phyloP scores from a whole-genome alignment of 352 stramenopile species.

The Phytophthora ramorum region DNA sequence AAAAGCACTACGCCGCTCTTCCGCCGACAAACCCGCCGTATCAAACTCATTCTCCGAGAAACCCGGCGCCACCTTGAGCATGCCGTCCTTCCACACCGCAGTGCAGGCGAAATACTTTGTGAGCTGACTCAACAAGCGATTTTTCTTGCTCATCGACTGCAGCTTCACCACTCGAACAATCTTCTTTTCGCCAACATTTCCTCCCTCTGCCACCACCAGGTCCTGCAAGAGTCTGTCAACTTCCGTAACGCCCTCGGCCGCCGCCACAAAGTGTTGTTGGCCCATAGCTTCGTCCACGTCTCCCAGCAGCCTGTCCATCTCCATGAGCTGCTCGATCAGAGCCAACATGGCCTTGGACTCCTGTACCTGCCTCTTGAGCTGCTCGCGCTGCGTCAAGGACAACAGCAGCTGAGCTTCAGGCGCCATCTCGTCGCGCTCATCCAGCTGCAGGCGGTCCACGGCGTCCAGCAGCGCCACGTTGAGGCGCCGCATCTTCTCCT shows the following conservation, averaged over 20 bases:
- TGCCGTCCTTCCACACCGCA: constrained; percentile 49
- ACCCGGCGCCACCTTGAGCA: constrained; percentile 38
- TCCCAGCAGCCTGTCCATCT: constrained; percentile 59
- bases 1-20: constrained; percentile 47
- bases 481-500: constrained; percentile 55
- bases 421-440: constrained; percentile 31
- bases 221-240: constrained; percentile 46
- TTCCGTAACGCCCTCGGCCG: constrained; percentile 46
- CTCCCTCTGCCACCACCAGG: constrained; percentile 22
- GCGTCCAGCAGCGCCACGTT: constrained; percentile 52
- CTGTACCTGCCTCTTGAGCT: constrained; percentile 64
- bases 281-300: constrained; percentile 58
- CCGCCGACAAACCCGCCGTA: neutral
- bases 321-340: constrained; percentile 74
- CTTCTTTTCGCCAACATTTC: constrained; percentile 22
- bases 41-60: constrained; percentile 13
- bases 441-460: constrained; percentile 60
- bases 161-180: constrained; percentile 53
- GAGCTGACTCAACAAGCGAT: constrained; percentile 53
- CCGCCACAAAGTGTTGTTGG: constrained; percentile 51
- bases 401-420: constrained; percentile 53
- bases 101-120: constrained; percentile 53
- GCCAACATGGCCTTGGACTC: constrained; percentile 67
- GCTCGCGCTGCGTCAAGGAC: constrained; percentile 67
- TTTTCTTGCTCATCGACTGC: constrained; percentile 65